Base-by-base conservation (phyloP, 1,139 yeast genomes). In the Ogataea hybrid region DNA sequence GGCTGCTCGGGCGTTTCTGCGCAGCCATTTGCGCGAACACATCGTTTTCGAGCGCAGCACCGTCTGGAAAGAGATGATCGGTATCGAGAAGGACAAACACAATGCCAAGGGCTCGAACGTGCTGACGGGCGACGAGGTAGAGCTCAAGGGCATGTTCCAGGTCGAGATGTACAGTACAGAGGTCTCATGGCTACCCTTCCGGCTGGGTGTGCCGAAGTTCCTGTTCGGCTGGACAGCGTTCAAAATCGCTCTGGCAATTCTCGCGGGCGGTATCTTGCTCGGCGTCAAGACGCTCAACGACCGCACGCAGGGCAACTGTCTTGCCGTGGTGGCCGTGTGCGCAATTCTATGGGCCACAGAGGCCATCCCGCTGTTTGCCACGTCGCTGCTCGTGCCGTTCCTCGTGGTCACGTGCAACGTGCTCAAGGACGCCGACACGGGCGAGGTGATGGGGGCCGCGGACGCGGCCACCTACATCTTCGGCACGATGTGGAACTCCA, bases 11-110 rank as follows among this genome's bases (percentile, higher is more conserved):
- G 56, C 66, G 10, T 82, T 77, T 52, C 67, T 82, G 49, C 77
- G 81, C 39, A 72, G 82, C 4, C 81, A 75, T 53, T 65, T 82
- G 46, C 73, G 85, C 57, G 88, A 82, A 49, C 86, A 81, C 56
- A 83, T 82, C 39, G 86, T 82, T 8, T 82, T 87, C 84, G 87
- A 81, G 59, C 70, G 87, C 63, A 78, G 80, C 48, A 81, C 85
- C 0, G 81, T 81, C 5, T 81, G 87, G 87, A 75, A 81, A 56
- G 86, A 81, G 56, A 77, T 81, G 80, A 69, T 80, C 47, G 83
- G 84, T 1, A 61, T 80, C 43, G 82, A 79, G 53, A 71, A 48
- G 16, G 41, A 42, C 16, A 35, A 41, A 31, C 41, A 46, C 32
- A 67, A 78, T 7, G 78, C 77, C 47, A 70, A 69, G 31, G 75